Conservation (phyloP, 495 filamentous ascomycete species). For the Hypoxylon lenormandii region DNA sequence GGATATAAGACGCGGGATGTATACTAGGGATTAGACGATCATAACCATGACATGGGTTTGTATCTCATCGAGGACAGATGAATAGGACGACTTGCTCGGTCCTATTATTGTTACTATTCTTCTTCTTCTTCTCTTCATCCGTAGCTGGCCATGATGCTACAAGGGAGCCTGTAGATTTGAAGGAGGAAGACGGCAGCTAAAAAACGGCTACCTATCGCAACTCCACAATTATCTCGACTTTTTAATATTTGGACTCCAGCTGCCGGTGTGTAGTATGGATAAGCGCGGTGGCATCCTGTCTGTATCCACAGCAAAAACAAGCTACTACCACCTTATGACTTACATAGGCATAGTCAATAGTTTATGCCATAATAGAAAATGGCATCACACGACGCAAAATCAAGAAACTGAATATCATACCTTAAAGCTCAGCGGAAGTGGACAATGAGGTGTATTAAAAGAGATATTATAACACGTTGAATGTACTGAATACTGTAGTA, state of each 20-base stretch:
- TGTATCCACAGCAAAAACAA: slow-evolving; percentile 15
- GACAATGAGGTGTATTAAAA: background rate
- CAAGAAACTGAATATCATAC: background rate
- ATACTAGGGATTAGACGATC: no score
- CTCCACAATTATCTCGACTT: slow-evolving; percentile 30
- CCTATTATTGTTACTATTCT: background rate
- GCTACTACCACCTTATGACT: slow-evolving; percentile 7
- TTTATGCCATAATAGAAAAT: slow-evolving; percentile 18
- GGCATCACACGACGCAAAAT: slow-evolving; percentile 15
- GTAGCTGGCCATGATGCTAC: no score
- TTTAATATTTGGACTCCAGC: slow-evolving; percentile 9
- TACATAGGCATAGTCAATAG: background rate
- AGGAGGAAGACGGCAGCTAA: slow-evolving; percentile 1
- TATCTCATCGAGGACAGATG: no score
- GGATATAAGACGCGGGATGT: background rate
- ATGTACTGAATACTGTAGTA: background rate
- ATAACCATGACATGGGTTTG: no score
- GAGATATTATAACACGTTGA: background rate
- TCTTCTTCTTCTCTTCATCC: no score
- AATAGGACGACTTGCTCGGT: no score
- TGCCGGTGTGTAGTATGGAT: slow-evolving; percentile 2
- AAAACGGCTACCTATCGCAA: background rate
- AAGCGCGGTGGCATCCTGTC: background rate
- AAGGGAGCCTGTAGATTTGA: slow-evolving; percentile 5
- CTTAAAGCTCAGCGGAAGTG: background rate